Conservation (phyloP, 306 rosid species). For the Luffa aegyptiaca region DNA sequence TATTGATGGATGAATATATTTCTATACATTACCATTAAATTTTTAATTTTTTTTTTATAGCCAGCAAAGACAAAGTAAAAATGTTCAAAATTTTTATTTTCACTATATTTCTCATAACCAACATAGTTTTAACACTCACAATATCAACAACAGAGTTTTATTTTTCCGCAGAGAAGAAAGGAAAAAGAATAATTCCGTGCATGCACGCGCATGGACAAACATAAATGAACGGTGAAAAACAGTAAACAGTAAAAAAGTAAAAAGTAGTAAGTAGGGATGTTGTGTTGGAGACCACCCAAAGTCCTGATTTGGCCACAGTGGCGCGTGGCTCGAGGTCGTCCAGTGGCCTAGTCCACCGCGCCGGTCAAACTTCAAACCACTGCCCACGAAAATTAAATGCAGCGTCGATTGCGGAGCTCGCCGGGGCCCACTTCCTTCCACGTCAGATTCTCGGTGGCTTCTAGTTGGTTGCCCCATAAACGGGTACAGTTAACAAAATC, state of each 20-base stretch:
- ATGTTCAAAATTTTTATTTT: no score
- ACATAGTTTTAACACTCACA: no score
- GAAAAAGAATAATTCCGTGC: background rate
- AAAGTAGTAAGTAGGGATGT: background rate
- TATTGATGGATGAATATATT: no score
- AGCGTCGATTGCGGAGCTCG: conserved; percentile 51
- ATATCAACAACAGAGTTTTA: no score
- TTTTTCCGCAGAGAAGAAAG: background rate
- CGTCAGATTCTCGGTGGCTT: conserved; percentile 23
- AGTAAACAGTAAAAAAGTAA: background rate
- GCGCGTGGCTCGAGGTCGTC: conserved; percentile 60
- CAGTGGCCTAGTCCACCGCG: conserved; percentile 12
- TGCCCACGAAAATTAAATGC: conserved; percentile 16
- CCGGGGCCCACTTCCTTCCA: conserved; percentile 24
- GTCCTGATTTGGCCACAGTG: background rate
- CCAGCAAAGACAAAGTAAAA: no score
- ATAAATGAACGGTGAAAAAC: background rate
- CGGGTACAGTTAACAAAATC: background rate
- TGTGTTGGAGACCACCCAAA: background rate
- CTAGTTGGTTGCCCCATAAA: background rate
- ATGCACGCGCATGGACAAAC: background rate
- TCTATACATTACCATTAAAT: no score
- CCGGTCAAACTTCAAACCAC: conserved; percentile 22
- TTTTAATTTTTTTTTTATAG: no score
- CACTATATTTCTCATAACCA: no score